phyloP scores from a whole-genome alignment of 257 asterid species.

The Plectranthus barbatus region DNA sequence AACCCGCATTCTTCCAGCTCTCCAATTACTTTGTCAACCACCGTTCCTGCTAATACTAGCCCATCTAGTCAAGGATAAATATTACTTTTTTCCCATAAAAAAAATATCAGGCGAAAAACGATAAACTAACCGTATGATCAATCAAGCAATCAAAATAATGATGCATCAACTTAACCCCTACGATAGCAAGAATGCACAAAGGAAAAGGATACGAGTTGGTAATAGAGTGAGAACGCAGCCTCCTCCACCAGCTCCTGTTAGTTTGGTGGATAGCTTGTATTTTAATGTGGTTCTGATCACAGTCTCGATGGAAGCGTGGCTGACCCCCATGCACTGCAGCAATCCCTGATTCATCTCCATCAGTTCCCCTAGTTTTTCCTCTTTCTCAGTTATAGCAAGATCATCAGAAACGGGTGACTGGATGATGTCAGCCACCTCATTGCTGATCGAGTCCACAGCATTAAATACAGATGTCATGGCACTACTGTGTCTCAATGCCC shows the following conservation, averaged over 20 bases:
- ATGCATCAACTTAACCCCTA: neutral
- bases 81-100: neutral
- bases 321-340: constrained; percentile 94
- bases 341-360: constrained; percentile 97
- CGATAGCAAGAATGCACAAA: constrained; percentile 2
- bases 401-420: constrained; percentile 78
- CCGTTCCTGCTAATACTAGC: constrained; percentile 70
- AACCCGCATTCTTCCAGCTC: constrained; percentile 76
- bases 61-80: constrained; percentile 40
- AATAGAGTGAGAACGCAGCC: constrained; percentile 92
- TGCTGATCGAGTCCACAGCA: constrained; percentile 86
- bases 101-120: neutral
- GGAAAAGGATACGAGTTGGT: constrained; percentile 75
- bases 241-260: constrained; percentile 99
- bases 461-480: constrained; percentile 78
- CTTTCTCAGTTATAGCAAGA: constrained; percentile 85
- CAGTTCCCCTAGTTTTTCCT: constrained; percentile 73
- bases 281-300: constrained; percentile 68
- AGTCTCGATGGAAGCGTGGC: constrained; percentile 80
- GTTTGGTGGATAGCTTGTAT: constrained; percentile 73
- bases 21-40: constrained; percentile 62
- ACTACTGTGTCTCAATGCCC: constrained; percentile 62
- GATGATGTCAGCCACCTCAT: constrained; percentile 67
- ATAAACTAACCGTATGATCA: too few relatives aligned
- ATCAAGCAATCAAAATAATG: neutral